Conservation (phyloP, 2,329 filamentous ascomycete genomes). For the Neonectria ditissima region DNA sequence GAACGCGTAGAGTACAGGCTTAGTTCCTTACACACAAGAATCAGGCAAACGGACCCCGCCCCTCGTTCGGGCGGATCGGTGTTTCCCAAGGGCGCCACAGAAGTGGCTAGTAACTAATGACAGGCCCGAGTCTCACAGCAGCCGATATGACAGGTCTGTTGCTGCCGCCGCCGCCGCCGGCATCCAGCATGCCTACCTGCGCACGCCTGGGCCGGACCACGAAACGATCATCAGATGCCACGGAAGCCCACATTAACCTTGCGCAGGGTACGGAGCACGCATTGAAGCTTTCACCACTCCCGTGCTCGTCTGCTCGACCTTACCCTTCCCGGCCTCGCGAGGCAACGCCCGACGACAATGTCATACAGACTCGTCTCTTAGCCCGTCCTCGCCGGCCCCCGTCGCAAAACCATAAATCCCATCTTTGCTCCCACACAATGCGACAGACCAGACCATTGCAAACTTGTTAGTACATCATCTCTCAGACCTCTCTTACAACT, state of each 20-base stretch:
- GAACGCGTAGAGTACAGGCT: not conserved
- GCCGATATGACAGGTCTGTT: slow-evolving; percentile 53
- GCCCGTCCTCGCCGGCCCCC: slow-evolving; percentile 4
- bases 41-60: slow-evolving; percentile 34
- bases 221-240: slow-evolving; percentile 44
- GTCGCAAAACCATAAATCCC: slow-evolving; percentile 51
- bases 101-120: slow-evolving; percentile 40
- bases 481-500: slow-evolving; percentile 27
- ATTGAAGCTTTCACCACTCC: slow-evolving; percentile 33
- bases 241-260: slow-evolving; percentile 38
- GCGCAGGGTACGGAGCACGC: slow-evolving; percentile 33
- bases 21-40: slow-evolving; percentile 1
- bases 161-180: slow-evolving; percentile 36
- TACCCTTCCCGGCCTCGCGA: slow-evolving; percentile 36
- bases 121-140: slow-evolving; percentile 46
- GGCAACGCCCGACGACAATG: slow-evolving; percentile 32
- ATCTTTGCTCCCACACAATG: slow-evolving; percentile 45
- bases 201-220: slow-evolving; percentile 41
- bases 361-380: slow-evolving; percentile 30
- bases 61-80: slow-evolving; percentile 36
- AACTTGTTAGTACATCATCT: slow-evolving; percentile 32
- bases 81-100: slow-evolving; percentile 41
- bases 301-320: slow-evolving; percentile 37
- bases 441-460: slow-evolving; percentile 25
- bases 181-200: slow-evolving; percentile 35